Base-by-base conservation (phyloP, 192 early-diverging fungal species). In the Backusella morwellensis region DNA sequence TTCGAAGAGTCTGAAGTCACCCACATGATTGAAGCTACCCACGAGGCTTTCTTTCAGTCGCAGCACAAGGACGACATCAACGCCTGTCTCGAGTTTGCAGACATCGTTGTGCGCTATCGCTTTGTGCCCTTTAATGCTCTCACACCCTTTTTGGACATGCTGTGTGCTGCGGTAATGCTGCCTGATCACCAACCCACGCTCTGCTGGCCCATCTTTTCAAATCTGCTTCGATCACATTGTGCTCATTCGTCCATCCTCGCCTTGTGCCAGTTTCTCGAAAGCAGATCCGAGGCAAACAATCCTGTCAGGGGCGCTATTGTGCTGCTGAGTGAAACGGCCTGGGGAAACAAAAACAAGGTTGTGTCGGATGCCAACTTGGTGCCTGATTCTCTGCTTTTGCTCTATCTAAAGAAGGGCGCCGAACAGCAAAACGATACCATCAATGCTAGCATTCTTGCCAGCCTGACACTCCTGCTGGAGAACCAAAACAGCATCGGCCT, bases 171-270 rank as follows among this genome's bases (percentile, higher is more conserved):
- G 9, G 80, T 83, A 63, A 67, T 71, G 36, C 50, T 71, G 54
- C 66, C 67, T 15, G 44, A 74, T 35, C n/a, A 41, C 5, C 41
- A 21, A 59, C 52, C 9, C 21, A 36, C 71, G 6, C 74, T 72
- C 15, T 68, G 78, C 35, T 92, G 89, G 90, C 77, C 82, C 35
- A 89, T 91, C 63, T 88, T 91, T 75, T 80, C 82, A 29, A 91
- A 92, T 78, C 75, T 93, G 38, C 78, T 92, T 70, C 84, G 83
- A 54, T 90, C 88, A 35, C 91, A 91, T 50, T 88, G 86, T 68
- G 89, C 88, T 0, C 86, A 89, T n/a, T 87, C 81, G 34, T 80
- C 88, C 2, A 88, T 90, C 26, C 78, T 85, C 56, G 83, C 85
- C 1, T 68, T 93, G 19, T 92, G 88, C 73, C 80, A 86, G 34